phyloP scores from a whole-genome alignment of 2,329 filamentous ascomycete genomes.

The Hypoxylon sp. region DNA sequence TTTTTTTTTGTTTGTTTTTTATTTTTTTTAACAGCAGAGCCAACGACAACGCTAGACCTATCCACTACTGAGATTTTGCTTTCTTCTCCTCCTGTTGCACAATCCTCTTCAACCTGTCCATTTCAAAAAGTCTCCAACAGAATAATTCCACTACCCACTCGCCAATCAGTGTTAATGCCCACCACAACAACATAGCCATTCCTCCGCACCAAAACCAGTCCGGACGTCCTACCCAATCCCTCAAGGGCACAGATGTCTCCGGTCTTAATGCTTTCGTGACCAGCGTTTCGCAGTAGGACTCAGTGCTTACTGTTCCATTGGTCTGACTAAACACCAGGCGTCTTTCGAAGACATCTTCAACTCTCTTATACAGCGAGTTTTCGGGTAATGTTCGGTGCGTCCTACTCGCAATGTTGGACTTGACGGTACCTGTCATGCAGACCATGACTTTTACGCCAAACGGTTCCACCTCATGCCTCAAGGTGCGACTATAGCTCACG shows the following conservation, averaged over 20 bases:
- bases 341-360: slow-evolving; percentile 60
- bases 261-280: slow-evolving; percentile 57
- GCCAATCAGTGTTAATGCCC: slow-evolving; percentile 46
- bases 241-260: slow-evolving; percentile 51
- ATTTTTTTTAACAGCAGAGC: not conserved
- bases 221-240: slow-evolving; percentile 54
- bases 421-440: slow-evolving; percentile 65
- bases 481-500: slow-evolving; percentile 64
- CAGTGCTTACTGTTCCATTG: slow-evolving; percentile 36
- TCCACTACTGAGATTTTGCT: slow-evolving; percentile 6
- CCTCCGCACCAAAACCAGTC: slow-evolving; percentile 58
- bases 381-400: slow-evolving; percentile 1
- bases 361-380: slow-evolving; percentile 58
- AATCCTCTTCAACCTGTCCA: slow-evolving; percentile 1
- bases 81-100: slow-evolving; percentile 10
- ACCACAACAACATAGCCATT: slow-evolving; percentile 47
- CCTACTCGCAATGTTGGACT: slow-evolving; percentile 58
- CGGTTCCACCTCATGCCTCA: slow-evolving; percentile 65
- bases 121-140: slow-evolving; percentile 15
- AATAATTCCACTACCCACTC: slow-evolving; percentile 54
- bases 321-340: slow-evolving; percentile 44
- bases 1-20: too few relatives aligned
- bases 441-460: slow-evolving; percentile 68
- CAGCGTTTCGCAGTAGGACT: slow-evolving; percentile 58
- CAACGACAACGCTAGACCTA: not conserved